Base-by-base conservation (phyloP, 345 rosid genomes). In the Hibiscus syriacus region DNA sequence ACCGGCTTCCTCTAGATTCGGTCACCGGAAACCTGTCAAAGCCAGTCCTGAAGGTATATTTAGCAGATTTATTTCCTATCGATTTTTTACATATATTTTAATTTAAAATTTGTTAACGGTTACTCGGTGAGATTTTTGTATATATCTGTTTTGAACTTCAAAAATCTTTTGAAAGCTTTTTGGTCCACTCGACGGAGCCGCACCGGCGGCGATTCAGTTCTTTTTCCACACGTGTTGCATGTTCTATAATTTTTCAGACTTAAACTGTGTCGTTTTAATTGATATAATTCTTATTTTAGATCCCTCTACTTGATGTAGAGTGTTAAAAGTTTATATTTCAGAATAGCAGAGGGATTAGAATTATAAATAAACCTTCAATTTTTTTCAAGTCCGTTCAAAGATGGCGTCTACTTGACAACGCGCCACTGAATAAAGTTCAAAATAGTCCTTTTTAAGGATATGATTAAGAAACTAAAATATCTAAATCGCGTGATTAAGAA, bases 1-100 rank as follows among this genome's bases (percentile, higher is more conserved):
- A 2, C 56, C 52, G 29, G 87, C 77, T 80, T 77, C 88, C 34
- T 39, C 88, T 38, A 77, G 87, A 54, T 79, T 87, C 68, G 76
- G 72, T 20, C 77, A 79, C 50, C 81, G 84, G 76, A 85, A 77
- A 8, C 79, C 78, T 30, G 29, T 71, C 19, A 63, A 59, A 70
- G 17, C 57, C 80, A 26, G 72, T 70, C 65, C 56, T 19, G 55
- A 69, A 57, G 72, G 72, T 69, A 57, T 26, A 7, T 25, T 14
- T 22, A 34, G n/a, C 46, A 32, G 10, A 8, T 30, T 13, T 58
- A 25, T 10, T 9, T n/a, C 13, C 1, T 6, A 57, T 7, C 36
- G 9, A 34, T 23, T 55, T 55, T 13, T 43, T 43, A 13, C 48
- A 3, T 43, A 19, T 17, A 2, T 58, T 59, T 30, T 16, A n/a